Evolutionary conservation across 192 early-diverging fungal genomes (phyloP), one percentile per base, ranked within the genome.

Genomic region (Chytriomyces sp.): DNA sequence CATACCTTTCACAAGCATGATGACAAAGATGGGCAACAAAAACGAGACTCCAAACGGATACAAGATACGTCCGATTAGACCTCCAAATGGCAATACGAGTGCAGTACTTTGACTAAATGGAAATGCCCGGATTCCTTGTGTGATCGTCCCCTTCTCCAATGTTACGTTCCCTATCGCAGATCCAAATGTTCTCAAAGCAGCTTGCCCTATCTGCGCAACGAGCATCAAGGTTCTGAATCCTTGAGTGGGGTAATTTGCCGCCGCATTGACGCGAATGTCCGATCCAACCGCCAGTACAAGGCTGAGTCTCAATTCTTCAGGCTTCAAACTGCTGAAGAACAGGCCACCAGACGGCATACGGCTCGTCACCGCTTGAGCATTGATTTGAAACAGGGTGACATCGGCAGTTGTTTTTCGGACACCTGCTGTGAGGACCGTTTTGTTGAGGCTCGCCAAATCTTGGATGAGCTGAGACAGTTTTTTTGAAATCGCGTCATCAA

Each of bases 1-100:
- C 14, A n/a, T 49, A 49, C 44, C 44, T 53, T 89, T 85, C 40
- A 91, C 90, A 14, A 91, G 69, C 40, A 78, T 88, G 52, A 89
- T 88, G 4, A 88, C 86, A 56, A 91, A 90, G 39, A 91, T 67
- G 3, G 89, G 91, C 2, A 92, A 66, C 73, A 92, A 55, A 81
- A 92, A 92, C 2, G 80, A 84, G 3, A 92, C 78, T n/a, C 89
- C 91, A 63, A 91, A 92, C 4, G 91, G 91, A 77, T 84, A 92
- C 64, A 92, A 59, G 39, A 91, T 85, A 30, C 85, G 52, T 12
- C 90, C 91, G 54, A 92, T 81, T 22, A 86, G 30, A 14, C 85
- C 77, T 12, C 83, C 85, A 55, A 91, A 81, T 8, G 85, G 82
- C 38, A 92, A 31, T 8, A 77, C 59, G 32, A 88, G 64, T 0